Evolutionary conservation across 148 eudicot species (phyloP), one percentile per base, ranked within the genome.

Genomic region (Camellia granthamiana): DNA sequence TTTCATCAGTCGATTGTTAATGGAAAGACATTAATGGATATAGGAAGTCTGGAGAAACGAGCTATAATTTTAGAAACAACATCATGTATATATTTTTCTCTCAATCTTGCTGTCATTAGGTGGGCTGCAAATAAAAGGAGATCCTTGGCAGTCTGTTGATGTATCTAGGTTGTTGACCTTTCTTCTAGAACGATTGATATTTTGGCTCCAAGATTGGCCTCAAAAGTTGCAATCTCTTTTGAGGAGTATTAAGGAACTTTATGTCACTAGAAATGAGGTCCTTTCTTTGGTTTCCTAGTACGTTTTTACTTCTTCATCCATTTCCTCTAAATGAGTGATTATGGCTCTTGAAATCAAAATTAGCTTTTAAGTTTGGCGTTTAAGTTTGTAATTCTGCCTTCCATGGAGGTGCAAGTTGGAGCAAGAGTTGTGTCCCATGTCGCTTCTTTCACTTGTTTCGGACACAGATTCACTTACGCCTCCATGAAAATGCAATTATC

Each of bases 151-250:
- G 46, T 74, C 56, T 30, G 47, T 74, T 74, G 64, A 74, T 21
- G 55, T 75, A 9, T 75, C 64, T 59, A 14, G n/a, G 52, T 71
- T 79, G 30, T 23, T 23, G 49, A 71, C 70, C 70, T 63, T 52
- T 4, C 10, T 19, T 76, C 41, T 52, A 41, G 14, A 41, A 41
- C 30, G 64, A 69, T 38, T 55, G 75, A 69, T 68, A 41, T 78
- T 14, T 74, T 30, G 42, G 74, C 54, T 41, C 74, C 74, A 68
- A 70, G 15, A 54, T 42, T 59, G 49, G 55, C 30, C 63, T 67
- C 23, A 42, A 6, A 78, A 41, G 30, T 55, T 15, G 16, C 14
- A 54, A 54, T 74, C 44, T 9, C 38, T 51, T 51, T 12, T 23
- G 76, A 73, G 43, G 6, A 73, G n/a, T 58, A 74, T 49, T 18